A percentile compares a stretch with the other conserved stretches of the same genome.
Evolutionary conservation across 2,329 filamentous ascomycete genomes (phyloP).

Genomic region (Didymella keratinophila): DNA sequence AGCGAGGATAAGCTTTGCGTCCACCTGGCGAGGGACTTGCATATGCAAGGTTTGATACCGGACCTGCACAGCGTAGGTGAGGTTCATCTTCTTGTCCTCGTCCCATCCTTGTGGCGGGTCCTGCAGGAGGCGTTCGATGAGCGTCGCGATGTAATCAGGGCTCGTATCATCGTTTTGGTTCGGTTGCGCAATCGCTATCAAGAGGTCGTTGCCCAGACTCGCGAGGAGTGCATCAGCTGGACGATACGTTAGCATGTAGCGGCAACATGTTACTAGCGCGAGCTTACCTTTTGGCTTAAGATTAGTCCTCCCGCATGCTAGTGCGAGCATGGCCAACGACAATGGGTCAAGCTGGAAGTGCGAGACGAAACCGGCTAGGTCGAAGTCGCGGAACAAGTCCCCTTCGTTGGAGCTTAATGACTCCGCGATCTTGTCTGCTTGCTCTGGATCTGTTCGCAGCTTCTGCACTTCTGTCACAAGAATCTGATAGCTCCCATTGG

Average conservation of each 20-base stretch:
- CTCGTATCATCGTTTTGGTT: constrained; percentile 71
- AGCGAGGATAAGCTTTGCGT: constrained; percentile 73
- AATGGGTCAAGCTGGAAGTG: constrained; percentile 93
- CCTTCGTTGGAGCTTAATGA: constrained; percentile 89
- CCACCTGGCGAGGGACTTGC: constrained; percentile 72
- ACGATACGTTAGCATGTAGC: constrained; percentile 28
- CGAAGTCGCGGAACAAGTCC: constrained; percentile 94
- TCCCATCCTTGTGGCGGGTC: constrained; percentile 88
- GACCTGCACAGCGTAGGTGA: constrained; percentile 65
- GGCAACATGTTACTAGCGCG: neutral
- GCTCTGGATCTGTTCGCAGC: constrained; percentile 78
- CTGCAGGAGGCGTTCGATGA: constrained; percentile 86
- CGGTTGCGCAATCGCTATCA: constrained; percentile 73
- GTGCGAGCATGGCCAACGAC: constrained; percentile 83
- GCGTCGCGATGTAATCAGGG: constrained; percentile 75
- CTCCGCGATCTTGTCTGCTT: constrained; percentile 91
- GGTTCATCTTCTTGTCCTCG: constrained; percentile 74
- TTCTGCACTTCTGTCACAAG: constrained; percentile 86
- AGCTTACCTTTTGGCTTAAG: constrained; percentile 84
- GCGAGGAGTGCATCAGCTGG: constrained; percentile 89
- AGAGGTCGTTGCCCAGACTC: constrained; percentile 77
- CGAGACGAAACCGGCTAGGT: constrained; percentile 93
- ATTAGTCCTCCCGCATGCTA: constrained; percentile 86
- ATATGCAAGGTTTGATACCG: constrained; percentile 72
- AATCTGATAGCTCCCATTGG: constrained; percentile 82